Percentiles rank a stretch among this genome's conserved stretches.
These are phyloP conservation scores for Lagerstroemia fauriei DNA, from an alignment of 441 rosid genomes.

Conservation along the genomic window DNA sequence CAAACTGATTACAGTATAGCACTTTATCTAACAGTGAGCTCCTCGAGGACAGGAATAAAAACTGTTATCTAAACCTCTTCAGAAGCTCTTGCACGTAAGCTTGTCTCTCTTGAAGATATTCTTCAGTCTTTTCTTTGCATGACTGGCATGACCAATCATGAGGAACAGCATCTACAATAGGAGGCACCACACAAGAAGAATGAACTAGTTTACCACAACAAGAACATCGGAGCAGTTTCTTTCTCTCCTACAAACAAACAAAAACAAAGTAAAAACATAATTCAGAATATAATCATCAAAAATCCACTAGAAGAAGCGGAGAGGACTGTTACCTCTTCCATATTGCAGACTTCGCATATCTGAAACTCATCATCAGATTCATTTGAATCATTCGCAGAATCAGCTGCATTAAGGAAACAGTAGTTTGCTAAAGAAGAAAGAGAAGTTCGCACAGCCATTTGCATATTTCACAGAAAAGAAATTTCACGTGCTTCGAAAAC, in stretches of 20 bases:
- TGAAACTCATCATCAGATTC: conserved; percentile 99
- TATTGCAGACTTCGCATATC: conserved; percentile 87
- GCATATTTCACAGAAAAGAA: background rate
- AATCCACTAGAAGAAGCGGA: conserved; percentile 27
- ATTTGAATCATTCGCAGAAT: conserved; percentile 71
- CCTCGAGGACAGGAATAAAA: conserved; percentile 2
- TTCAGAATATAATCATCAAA: background rate
- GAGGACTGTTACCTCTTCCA: conserved; percentile 70
- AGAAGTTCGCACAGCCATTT: background rate
- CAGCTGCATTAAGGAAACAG: conserved; percentile 61
- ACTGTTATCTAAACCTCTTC: conserved; percentile 56
- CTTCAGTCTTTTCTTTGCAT: conserved; percentile 95
- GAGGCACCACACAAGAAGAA: conserved; percentile 83
- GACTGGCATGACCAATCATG: conserved; percentile 90
- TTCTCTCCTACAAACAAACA: conserved; percentile 67
- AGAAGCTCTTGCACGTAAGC: conserved; percentile 63
- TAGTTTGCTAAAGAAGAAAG: background rate
- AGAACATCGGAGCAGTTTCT: conserved; percentile 88
- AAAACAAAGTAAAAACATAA: background rate
- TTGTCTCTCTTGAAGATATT: conserved; percentile 73
- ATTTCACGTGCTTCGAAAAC: background rate
- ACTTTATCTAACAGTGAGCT: background rate
- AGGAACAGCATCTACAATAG: conserved; percentile 63
- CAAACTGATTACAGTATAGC: background rate
- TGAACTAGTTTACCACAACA: conserved; percentile 91